phyloP scores from a whole-genome alignment of 1,139 yeast genomes.

The Protomyces lactucae-debilis region DNA sequence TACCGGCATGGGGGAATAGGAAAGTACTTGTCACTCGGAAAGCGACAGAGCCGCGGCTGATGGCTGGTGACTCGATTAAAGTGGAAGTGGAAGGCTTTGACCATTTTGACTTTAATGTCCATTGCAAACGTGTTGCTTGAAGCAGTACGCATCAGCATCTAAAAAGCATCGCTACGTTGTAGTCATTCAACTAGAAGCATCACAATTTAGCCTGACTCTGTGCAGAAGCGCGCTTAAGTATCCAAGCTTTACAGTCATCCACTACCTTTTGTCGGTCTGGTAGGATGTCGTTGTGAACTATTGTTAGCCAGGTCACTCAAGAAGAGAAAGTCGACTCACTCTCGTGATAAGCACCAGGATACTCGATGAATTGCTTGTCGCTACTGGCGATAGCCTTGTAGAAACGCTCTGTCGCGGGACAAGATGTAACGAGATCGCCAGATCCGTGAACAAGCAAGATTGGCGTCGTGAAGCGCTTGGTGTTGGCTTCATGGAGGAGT shows the following conservation, averaged over 20 bases:
- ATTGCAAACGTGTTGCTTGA: background rate
- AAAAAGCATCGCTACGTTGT: too few species aligned
- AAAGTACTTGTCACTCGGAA: background rate
- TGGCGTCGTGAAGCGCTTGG: slow-evolving; percentile 28
- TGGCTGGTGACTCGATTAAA: background rate
- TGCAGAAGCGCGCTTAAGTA: slow-evolving; percentile 32
- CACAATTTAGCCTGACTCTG: background rate
- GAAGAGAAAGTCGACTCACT: slow-evolving; percentile 13
- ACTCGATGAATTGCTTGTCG: slow-evolving; percentile 31
- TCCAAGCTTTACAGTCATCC: background rate
- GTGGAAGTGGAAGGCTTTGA: background rate
- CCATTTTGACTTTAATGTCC: background rate
- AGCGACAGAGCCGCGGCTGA: background rate
- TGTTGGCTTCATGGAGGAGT: slow-evolving; percentile 24
- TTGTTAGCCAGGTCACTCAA: background rate
- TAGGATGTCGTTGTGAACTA: slow-evolving; percentile 7
- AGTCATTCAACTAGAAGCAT: background rate
- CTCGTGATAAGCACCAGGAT: slow-evolving; percentile 33
- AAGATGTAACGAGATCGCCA: slow-evolving; percentile 31
- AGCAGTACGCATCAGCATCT: background rate
- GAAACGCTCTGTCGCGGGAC: slow-evolving; percentile 31
- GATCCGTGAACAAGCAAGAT: slow-evolving; percentile 33
- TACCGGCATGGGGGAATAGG: background rate
- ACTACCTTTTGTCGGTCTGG: background rate
- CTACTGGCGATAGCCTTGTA: slow-evolving; percentile 29